Conservation (phyloP, 257 asterid species). For the Capsicum rhomboideum region DNA sequence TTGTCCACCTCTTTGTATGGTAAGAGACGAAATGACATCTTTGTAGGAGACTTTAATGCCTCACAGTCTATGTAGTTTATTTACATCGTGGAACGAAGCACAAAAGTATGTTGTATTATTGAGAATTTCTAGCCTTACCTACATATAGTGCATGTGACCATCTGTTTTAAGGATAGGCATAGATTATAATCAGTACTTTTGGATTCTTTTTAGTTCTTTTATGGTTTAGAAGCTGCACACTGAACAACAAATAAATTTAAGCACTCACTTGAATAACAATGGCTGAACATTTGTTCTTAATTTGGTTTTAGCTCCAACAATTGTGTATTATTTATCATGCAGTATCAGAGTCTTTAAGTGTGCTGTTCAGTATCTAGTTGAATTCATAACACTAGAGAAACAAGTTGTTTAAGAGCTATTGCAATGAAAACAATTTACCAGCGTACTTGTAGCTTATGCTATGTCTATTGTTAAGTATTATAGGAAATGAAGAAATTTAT, state of each 20-base stretch:
- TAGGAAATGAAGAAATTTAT: too few species aligned
- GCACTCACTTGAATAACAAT: background rate
- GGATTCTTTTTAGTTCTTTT: background rate
- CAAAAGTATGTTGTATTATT: background rate
- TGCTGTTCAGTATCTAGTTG: background rate
- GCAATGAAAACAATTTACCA: background rate
- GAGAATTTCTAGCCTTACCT: background rate
- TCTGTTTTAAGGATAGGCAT: background rate
- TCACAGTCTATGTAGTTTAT: background rate
- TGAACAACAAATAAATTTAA: background rate
- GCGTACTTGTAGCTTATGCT: background rate
- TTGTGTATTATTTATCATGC: background rate
- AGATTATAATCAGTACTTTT: background rate
- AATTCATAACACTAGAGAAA: background rate
- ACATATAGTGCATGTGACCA: background rate
- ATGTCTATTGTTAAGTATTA: too few species aligned
- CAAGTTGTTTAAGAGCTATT: background rate
- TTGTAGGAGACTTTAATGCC: background rate
- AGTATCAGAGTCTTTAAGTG: background rate
- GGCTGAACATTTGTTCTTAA: background rate
- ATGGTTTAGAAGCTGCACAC: background rate
- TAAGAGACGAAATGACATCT: background rate
- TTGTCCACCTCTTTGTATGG: background rate
- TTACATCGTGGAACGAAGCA: background rate
- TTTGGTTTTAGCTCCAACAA: background rate